These are phyloP conservation scores for Trichoderma simmonsii DNA, from an alignment of 2,329 filamentous ascomycete genomes.

Conservation along the genomic window DNA sequence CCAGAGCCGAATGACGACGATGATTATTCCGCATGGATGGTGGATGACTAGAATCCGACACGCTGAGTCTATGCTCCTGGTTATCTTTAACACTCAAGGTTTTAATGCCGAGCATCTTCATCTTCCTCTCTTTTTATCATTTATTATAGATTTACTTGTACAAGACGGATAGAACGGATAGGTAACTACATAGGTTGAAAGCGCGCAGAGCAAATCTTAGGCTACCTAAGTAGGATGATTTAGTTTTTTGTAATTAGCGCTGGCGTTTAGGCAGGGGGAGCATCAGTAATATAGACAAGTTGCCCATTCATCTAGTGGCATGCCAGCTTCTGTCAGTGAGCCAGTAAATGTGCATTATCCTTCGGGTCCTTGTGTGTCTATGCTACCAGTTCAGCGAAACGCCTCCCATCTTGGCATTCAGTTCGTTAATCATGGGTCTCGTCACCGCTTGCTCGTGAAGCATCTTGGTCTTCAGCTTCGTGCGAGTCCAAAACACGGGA, in stretches of 20 bases:
- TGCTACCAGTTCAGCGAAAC: not conserved
- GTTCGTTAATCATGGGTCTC: slow-evolving; percentile 33
- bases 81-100: not conserved
- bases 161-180: not conserved
- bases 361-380: not conserved
- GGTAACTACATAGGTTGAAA: not conserved
- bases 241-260: slow-evolving; percentile 2
- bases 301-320: not conserved
- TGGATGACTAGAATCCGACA: slow-evolving; percentile 21
- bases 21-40: slow-evolving; percentile 30
- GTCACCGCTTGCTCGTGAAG: slow-evolving; percentile 36
- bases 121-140: not conserved
- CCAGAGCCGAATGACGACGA: slow-evolving; percentile 23
- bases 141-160: slow-evolving; percentile 7
- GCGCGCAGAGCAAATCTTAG: not conserved
- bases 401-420: slow-evolving; percentile 26
- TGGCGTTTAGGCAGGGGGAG: not conserved
- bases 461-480: slow-evolving; percentile 56
- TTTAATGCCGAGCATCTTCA: not conserved
- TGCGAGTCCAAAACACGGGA: slow-evolving; percentile 80
- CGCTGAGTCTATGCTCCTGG: not conserved
- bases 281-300: not conserved
- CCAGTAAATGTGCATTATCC: not conserved
- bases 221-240: not conserved
- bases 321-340: not conserved